phyloP scores from a whole-genome alignment of 345 rosid species.

The Populus simonii region DNA sequence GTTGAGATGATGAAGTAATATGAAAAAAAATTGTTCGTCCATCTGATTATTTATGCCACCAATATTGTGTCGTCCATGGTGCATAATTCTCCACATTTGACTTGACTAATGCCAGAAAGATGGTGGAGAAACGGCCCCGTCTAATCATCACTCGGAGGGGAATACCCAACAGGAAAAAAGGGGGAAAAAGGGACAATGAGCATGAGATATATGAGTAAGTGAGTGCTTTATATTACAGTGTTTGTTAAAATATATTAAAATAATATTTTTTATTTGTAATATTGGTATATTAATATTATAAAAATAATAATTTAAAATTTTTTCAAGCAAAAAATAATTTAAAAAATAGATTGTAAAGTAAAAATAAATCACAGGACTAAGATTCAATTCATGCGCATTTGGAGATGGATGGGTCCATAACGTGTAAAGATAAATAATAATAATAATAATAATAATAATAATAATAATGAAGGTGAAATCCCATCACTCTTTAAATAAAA shows the following conservation, averaged over 20 bases:
- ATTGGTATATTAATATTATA: too few relatives aligned
- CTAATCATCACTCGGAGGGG: not conserved
- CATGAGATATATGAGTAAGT: not conserved
- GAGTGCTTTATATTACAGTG: too few relatives aligned
- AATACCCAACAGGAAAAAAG: not conserved
- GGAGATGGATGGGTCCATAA: not conserved
- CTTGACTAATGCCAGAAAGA: not conserved
- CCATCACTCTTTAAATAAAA: slow-evolving; percentile 6
- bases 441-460: too few relatives aligned
- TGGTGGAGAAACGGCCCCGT: not conserved
- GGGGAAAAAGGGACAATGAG: not conserved
- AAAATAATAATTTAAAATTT: too few relatives aligned
- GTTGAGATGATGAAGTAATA: too few relatives aligned
- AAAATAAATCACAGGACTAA: not conserved
- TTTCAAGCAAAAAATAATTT: too few relatives aligned
- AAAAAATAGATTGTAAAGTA: too few relatives aligned
- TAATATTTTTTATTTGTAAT: too few relatives aligned
- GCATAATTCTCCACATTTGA: not conserved
- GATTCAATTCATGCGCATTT: slow-evolving; percentile 12
- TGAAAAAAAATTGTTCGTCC: not conserved
- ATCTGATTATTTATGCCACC: not conserved
- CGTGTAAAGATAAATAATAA: too few relatives aligned
- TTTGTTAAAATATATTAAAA: too few relatives aligned
- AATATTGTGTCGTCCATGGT: not conserved
- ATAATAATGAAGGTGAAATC: slow-evolving; percentile 8